phyloP scores from a whole-genome alignment of 2,329 filamentous ascomycete genomes.

The Thelonectria olida region DNA sequence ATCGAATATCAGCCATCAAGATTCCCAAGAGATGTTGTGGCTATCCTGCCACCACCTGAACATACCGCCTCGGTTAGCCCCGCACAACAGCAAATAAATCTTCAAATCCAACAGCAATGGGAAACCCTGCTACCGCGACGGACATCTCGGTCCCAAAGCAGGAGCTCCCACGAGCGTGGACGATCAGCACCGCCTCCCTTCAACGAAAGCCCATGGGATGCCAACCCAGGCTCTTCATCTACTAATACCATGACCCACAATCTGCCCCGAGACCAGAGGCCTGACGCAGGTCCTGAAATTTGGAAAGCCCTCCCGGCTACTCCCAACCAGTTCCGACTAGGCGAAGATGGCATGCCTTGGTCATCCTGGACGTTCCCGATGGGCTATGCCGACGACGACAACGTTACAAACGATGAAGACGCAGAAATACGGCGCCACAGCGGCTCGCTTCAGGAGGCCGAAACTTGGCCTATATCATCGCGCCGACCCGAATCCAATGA shows the following conservation, averaged over 20 bases:
- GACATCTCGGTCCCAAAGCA: slow-evolving; percentile 33
- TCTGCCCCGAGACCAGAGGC: slow-evolving; percentile 26
- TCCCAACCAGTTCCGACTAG: slow-evolving; percentile 49
- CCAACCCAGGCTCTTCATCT: slow-evolving; percentile 42
- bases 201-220: slow-evolving; percentile 59
- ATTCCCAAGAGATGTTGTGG: slow-evolving; percentile 8
- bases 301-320: slow-evolving; percentile 56
- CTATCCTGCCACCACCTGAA: not conserved
- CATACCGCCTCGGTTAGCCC: not conserved
- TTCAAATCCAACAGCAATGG: slow-evolving; percentile 2
- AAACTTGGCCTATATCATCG: slow-evolving; percentile 8
- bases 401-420: slow-evolving; percentile 13
- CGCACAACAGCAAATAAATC: not conserved
- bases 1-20: not conserved
- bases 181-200: slow-evolving; percentile 59
- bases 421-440: slow-evolving; percentile 2
- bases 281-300: slow-evolving; percentile 35
- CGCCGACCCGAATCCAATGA: slow-evolving; percentile 44
- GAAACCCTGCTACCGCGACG: slow-evolving; percentile 7
- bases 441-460: not conserved
- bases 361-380: slow-evolving; percentile 43
- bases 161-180: slow-evolving; percentile 53
- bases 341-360: slow-evolving; percentile 60
- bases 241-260: slow-evolving; percentile 35
- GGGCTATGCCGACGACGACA: slow-evolving; percentile 29